phyloP scores from a whole-genome alignment of 768 basidiomycete species.

The Serendipita vermifera region DNA sequence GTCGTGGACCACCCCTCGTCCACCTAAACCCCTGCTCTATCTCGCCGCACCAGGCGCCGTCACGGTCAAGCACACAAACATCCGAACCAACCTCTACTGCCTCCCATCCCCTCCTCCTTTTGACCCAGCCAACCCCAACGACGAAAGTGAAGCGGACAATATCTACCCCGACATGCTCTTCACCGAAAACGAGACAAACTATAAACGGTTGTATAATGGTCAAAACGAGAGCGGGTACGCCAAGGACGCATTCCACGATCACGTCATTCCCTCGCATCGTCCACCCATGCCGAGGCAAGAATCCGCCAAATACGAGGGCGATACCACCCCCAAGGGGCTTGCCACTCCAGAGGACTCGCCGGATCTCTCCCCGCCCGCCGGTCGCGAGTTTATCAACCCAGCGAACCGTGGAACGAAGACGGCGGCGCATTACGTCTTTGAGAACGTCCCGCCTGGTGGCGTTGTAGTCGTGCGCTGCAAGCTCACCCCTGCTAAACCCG shows the following conservation, averaged over 20 bases:
- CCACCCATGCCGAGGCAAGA: slow-evolving; percentile 40
- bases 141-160: slow-evolving; percentile 48
- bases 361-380: slow-evolving; percentile 11
- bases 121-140: slow-evolving; percentile 36
- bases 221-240: slow-evolving; percentile 70
- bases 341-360: slow-evolving; percentile 27
- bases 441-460: slow-evolving; percentile 82
- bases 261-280: slow-evolving; percentile 80
- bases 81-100: slow-evolving; percentile 75
- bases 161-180: slow-evolving; percentile 81
- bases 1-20: slow-evolving; percentile 62
- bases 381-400: slow-evolving; percentile 63
- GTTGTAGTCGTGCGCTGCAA: slow-evolving; percentile 92
- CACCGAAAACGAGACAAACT: slow-evolving; percentile 97
- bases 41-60: slow-evolving; percentile 45
- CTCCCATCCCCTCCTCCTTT: slow-evolving; percentile 88
- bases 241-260: slow-evolving; percentile 98
- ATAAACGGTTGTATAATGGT: slow-evolving; percentile 76
- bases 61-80: slow-evolving; percentile 55
- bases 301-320: neutral
- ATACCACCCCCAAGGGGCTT: neutral
- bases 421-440: slow-evolving; percentile 82
- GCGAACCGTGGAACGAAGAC: slow-evolving; percentile 80
- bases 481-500: slow-evolving; percentile 62
- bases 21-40: slow-evolving; percentile 45